Conservation (phyloP, 257 asterid genomes). For the Capsicum chinense region DNA sequence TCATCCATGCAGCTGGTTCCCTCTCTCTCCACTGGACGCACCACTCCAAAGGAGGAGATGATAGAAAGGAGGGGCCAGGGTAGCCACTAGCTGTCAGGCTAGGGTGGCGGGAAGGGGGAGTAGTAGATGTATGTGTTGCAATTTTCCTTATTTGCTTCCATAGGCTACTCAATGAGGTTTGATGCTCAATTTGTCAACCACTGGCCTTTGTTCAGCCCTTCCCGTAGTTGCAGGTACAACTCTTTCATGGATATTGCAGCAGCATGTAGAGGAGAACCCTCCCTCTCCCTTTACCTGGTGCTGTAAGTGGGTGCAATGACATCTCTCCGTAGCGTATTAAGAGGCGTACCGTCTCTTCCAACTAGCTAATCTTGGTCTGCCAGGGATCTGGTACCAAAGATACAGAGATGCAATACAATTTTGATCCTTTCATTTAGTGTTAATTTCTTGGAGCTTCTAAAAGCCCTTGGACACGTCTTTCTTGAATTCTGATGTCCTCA, state of each 20-base stretch:
- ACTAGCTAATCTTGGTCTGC: background rate
- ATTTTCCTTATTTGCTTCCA: background rate
- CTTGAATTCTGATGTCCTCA: background rate
- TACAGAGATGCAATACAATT: background rate
- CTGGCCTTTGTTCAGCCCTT: background rate
- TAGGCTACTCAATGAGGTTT: too few species aligned
- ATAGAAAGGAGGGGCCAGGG: background rate
- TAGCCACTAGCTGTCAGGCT: background rate
- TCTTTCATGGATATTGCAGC: background rate
- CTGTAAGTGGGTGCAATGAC: background rate
- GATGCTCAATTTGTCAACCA: background rate
- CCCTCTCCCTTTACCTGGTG: too few species aligned
- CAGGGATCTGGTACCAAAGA: background rate
- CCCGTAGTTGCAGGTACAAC: background rate
- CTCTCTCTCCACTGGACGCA: background rate
- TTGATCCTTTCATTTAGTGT: background rate
- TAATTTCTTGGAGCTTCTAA: background rate
- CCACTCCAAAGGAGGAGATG: background rate
- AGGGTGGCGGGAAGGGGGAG: background rate
- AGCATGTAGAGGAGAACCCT: background rate
- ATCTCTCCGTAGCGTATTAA: background rate
- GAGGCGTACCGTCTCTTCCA: background rate
- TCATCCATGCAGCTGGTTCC: background rate
- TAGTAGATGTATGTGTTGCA: background rate
- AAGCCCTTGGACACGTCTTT: conserved; percentile 19